These are phyloP conservation scores for Cornus kousa DNA, from an alignment of 148 eudicot species.

Conservation along the genomic window DNA sequence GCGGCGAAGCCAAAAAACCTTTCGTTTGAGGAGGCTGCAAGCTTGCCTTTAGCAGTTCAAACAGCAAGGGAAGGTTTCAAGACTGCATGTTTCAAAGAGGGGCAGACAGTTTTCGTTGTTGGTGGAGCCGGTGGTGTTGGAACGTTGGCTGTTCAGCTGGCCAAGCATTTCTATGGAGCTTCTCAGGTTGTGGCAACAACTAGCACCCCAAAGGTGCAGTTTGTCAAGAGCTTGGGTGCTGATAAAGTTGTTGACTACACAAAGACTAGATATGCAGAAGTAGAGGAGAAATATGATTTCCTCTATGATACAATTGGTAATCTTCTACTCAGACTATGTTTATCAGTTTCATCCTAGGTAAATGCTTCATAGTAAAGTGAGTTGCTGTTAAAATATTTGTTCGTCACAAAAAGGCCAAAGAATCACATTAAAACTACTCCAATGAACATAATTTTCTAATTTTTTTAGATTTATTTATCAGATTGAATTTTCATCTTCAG, in stretches of 20 bases:
- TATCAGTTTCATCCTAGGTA: too few species aligned
- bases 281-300: conserved; percentile 42
- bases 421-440: neutral
- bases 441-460: neutral
- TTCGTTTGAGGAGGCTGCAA: conserved; percentile 57
- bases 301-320: conserved; percentile 56
- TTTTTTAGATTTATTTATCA: neutral
- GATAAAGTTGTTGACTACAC: conserved; percentile 51
- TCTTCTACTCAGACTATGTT: neutral
- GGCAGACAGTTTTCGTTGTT: conserved; percentile 35
- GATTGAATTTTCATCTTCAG: conserved; percentile 20
- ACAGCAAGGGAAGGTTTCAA: conserved; percentile 53
- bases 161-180: conserved; percentile 38
- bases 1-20: conserved; percentile 43
- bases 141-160: conserved; percentile 44
- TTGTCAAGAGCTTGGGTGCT: conserved; percentile 55
- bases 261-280: conserved; percentile 37
- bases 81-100: conserved; percentile 32
- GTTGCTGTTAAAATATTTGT: too few species aligned
- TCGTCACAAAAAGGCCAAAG: too few species aligned
- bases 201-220: conserved; percentile 44
- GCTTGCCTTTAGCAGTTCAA: conserved; percentile 46
- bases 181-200: conserved; percentile 44
- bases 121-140: conserved; percentile 66
- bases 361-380: too few species aligned